A percentile compares a stretch with the other conserved stretches of the same genome.
These are phyloP conservation scores for Andalucia godoyi DNA, from an alignment of 78 protist genomes.

Conservation along the genomic window DNA sequence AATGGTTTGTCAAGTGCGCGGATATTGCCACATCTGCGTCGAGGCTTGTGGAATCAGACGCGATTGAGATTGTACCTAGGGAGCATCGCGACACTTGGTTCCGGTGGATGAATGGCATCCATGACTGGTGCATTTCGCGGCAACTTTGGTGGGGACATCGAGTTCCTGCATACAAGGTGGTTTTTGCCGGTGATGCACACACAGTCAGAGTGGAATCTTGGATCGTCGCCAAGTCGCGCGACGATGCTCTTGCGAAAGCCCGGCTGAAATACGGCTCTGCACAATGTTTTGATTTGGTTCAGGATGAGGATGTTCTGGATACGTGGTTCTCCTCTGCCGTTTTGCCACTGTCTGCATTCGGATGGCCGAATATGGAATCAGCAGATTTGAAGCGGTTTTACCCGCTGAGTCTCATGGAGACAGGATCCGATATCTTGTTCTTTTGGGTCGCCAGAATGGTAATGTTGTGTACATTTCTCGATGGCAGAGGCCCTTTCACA, in stretches of 20 bases:
- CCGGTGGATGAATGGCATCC: constrained; percentile 55
- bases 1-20: constrained; percentile 45
- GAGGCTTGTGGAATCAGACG: background rate
- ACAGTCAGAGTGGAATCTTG: constrained; percentile 21
- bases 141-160: constrained; percentile 99
- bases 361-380: constrained; percentile 33
- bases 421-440: constrained; percentile 88
- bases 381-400: constrained; percentile 36
- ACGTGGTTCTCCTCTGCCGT: constrained; percentile 90
- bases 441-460: constrained; percentile 96
- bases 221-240: constrained; percentile 32
- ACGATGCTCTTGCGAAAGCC: constrained; percentile 21
- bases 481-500: constrained; percentile 56
- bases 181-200: background rate
- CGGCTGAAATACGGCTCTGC: background rate
- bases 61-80: constrained; percentile 59
- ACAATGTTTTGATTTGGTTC: constrained; percentile 7
- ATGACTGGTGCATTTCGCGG: constrained; percentile 94
- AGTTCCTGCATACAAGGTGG: constrained; percentile 90
- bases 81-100: constrained; percentile 21
- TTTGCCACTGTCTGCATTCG: constrained; percentile 57
- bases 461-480: constrained; percentile 58
- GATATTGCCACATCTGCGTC: constrained; percentile 31
- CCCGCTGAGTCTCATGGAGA: constrained; percentile 78
- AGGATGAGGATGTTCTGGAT: constrained; percentile 89